These are phyloP conservation scores for Aspergillus glaucus DNA, from an alignment of 2,329 filamentous ascomycete species.

Conservation along the genomic window DNA sequence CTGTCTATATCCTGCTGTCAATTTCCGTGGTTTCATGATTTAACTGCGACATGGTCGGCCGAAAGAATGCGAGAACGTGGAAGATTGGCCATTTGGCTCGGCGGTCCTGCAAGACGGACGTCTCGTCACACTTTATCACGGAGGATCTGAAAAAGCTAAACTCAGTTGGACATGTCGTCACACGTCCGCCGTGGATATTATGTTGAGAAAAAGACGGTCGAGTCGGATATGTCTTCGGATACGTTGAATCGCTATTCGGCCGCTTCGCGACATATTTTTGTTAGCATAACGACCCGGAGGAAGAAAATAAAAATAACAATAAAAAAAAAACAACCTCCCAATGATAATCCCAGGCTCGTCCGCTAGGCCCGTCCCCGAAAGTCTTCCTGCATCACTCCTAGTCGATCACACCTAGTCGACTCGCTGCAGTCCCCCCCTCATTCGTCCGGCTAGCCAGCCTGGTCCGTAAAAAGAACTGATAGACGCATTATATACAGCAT, in stretches of 20 bases:
- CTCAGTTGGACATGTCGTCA: neutral
- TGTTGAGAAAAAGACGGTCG: neutral
- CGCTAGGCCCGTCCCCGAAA: neutral
- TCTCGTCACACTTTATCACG: constrained; percentile 10
- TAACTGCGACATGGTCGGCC: neutral
- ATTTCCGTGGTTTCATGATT: neutral
- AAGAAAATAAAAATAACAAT: no score
- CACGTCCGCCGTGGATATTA: neutral
- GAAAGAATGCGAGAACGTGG: neutral
- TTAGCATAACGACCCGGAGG: no score
- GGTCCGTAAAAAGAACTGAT: neutral
- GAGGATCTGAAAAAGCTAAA: neutral
- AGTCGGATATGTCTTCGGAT: no score
- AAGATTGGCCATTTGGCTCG: constrained; percentile 7
- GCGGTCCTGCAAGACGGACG: constrained; percentile 9
- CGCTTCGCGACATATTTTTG: no score
- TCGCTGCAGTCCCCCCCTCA: neutral
- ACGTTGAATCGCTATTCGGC: no score
- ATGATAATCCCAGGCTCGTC: neutral
- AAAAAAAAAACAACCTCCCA: no score
- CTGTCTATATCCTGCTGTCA: neutral
- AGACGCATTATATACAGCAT: neutral
- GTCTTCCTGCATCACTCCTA: neutral
- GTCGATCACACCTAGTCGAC: neutral
- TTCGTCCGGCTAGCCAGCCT: neutral